Conservation (phyloP, 164 flowering plant species). For the Vitis cinerea region DNA sequence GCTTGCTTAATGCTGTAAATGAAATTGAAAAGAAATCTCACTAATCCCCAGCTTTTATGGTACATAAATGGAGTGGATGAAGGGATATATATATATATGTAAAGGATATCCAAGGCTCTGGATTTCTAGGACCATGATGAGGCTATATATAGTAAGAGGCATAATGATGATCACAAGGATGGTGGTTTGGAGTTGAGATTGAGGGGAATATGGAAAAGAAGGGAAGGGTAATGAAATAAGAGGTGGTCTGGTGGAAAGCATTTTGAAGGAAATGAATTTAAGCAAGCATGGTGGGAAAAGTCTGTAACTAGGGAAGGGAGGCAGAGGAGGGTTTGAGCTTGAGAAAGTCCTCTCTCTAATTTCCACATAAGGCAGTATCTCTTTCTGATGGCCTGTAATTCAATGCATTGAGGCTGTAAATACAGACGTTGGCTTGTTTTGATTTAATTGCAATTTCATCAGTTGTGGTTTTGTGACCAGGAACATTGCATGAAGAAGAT, state of each 20-base stretch:
- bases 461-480: constrained; percentile 54
- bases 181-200: not conserved
- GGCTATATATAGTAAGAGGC: not conserved
- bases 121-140: not conserved
- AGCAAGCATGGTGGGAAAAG: no score
- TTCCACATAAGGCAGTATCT: constrained; percentile 43
- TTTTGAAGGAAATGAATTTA: no score
- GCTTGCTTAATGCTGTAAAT: no score
- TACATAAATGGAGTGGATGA: no score
- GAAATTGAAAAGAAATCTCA: no score
- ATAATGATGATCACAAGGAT: not conserved
- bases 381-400: constrained; percentile 54
- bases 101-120: not conserved
- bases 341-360: constrained; percentile 1
- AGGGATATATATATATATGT: no score
- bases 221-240: not conserved
- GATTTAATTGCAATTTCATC: constrained; percentile 52
- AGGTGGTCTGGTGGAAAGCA: no score
- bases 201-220: no score
- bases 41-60: no score
- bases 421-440: constrained; percentile 45
- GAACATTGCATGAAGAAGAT: constrained; percentile 47
- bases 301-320: no score
- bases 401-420: constrained; percentile 53
- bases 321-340: no score